Conservation (phyloP, 176 grass and related monocot species). For the Sorghum bicolor region Sorghum_bicolor_NCBIv3 NC_012877.2:48488001-48488500, state of each 20-base stretch:
- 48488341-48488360: not conserved
- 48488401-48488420: not conserved
- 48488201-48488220: not conserved
- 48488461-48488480: not conserved
- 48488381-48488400: not conserved
- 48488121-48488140: not conserved
- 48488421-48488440: not conserved
- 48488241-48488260: not conserved
- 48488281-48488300: not conserved
- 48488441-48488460: not conserved
- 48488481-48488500: not conserved
- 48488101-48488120: not conserved
- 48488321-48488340: not conserved
- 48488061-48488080: not conserved
- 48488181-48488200: not conserved
- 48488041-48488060: too few relatives aligned
- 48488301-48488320: not conserved
- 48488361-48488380: not conserved
- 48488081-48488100: not conserved
- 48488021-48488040: not conserved
- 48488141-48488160: not conserved
- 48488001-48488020: conserved; percentile 13
- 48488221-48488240: not conserved
- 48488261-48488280: not conserved
- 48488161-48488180: not conserved